A percentile compares a stretch with the other conserved stretches of the same genome.
Conservation (phyloP, 805 yeast genomes). For the Suhomyces vadensis region DNA sequence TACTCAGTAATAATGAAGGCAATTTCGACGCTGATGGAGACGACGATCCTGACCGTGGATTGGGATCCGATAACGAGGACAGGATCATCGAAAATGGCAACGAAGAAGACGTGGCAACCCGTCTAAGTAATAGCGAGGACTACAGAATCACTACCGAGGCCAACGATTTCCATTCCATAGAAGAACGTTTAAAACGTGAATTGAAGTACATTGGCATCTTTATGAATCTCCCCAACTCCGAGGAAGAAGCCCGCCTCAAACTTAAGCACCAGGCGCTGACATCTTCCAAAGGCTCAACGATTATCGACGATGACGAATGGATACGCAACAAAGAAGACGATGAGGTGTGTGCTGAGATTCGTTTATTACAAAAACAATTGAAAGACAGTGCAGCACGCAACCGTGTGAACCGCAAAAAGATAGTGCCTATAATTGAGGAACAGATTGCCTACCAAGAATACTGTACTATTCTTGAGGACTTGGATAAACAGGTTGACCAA, state of each 20-base stretch:
- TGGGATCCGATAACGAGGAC: constrained; percentile 6
- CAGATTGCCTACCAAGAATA: constrained; percentile 96
- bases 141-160: constrained; percentile 45
- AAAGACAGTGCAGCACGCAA: constrained; percentile 62
- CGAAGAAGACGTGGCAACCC: constrained; percentile 36
- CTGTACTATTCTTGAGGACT: constrained; percentile 82
- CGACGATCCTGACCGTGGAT: constrained; percentile 21
- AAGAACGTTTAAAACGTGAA: constrained; percentile 85
- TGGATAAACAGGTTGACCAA: constrained; percentile 96
- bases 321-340: constrained; percentile 83
- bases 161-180: constrained; percentile 77
- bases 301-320: constrained; percentile 71
- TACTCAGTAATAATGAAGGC: constrained; percentile 48
- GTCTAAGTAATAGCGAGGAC: constrained; percentile 33
- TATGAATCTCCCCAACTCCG: constrained; percentile 52
- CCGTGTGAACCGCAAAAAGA: constrained; percentile 59
- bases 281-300: constrained; percentile 24
- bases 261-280: constrained; percentile 10
- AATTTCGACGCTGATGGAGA: constrained; percentile 18
- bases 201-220: constrained; percentile 87
- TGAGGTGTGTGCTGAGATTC: constrained; percentile 82
- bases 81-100: constrained; percentile 13
- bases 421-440: constrained; percentile 77
- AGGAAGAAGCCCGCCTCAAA: constrained; percentile 31
- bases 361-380: constrained; percentile 69